A percentile compares a stretch with the other conserved stretches of the same genome.
phyloP scores from a whole-genome alignment of 2,329 filamentous ascomycete genomes.

The Shiraia sp. region DNA sequence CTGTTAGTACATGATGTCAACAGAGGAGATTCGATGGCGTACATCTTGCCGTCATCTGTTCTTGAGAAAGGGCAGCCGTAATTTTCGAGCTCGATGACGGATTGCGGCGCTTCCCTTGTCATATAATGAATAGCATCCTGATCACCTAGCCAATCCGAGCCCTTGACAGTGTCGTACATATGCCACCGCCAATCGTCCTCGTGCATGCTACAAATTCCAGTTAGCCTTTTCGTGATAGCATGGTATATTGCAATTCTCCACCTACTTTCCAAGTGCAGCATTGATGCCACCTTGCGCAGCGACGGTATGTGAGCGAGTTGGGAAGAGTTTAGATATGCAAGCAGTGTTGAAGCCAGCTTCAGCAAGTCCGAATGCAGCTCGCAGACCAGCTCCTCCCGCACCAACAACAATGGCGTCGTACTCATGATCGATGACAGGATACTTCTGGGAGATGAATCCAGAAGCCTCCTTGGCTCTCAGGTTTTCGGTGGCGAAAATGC shows the following conservation, averaged over 20 bases:
- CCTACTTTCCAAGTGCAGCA: constrained; percentile 76
- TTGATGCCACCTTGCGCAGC: constrained; percentile 80
- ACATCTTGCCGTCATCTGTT: constrained; percentile 96
- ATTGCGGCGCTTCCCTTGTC: constrained; percentile 90
- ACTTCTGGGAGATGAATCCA: constrained; percentile 83
- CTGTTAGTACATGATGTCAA: constrained; percentile 8
- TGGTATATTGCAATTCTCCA: constrained; percentile 6
- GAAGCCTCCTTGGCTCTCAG: constrained; percentile 93
- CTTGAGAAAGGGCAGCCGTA: constrained; percentile 96
- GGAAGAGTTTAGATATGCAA: constrained; percentile 85
- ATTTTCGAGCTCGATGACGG: constrained; percentile 93
- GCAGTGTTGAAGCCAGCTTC: constrained; percentile 90
- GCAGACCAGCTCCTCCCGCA: constrained; percentile 78
- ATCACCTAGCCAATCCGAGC: constrained; percentile 95
- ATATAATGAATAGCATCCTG: constrained; percentile 99
- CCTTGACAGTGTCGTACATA: constrained; percentile 99
- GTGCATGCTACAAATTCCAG: constrained; percentile 69
- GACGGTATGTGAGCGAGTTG: constrained; percentile 82
- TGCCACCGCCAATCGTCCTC: constrained; percentile 99
- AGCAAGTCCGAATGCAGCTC: constrained; percentile 82
- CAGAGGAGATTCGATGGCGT: constrained; percentile 9
- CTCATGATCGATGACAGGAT: constrained; percentile 97
- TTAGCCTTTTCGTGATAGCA: constrained; percentile 20
- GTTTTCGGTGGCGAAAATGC: constrained; percentile 82
- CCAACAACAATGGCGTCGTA: constrained; percentile 97